Conservation (phyloP, 2,329 filamentous ascomycete species). For the Aspergillus aculeatinus region DNA sequence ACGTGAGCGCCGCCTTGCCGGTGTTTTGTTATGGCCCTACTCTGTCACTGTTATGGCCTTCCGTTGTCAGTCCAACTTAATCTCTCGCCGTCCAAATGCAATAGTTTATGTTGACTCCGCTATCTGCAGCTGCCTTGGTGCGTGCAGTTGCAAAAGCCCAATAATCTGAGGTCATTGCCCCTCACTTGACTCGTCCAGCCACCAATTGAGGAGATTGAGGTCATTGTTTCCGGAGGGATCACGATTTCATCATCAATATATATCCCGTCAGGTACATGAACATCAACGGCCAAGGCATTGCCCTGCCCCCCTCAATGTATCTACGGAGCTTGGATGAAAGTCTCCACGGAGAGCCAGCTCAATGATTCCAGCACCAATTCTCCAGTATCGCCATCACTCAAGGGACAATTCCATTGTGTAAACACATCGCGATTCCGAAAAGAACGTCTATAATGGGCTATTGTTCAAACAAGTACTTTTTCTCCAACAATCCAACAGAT, state of each 20-base stretch:
- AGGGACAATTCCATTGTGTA: too few relatives aligned
- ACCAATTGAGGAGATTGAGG: neutral
- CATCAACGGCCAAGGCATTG: neutral
- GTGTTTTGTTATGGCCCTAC: slow-evolving; percentile 2
- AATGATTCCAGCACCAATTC: too few relatives aligned
- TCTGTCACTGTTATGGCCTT: neutral
- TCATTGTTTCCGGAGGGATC: neutral
- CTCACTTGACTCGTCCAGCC: neutral
- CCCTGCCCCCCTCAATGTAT: too few relatives aligned
- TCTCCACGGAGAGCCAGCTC: too few relatives aligned
- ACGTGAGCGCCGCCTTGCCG: neutral
- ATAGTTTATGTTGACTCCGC: neutral
- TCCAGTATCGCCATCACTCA: too few relatives aligned
- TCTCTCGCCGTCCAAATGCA: neutral
- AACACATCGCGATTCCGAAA: too few relatives aligned
- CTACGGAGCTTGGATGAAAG: too few relatives aligned
- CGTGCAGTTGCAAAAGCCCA: neutral
- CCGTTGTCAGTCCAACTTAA: slow-evolving; percentile 6
- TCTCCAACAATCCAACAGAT: neutral
- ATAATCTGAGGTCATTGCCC: neutral
- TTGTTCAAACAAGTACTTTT: too few relatives aligned
- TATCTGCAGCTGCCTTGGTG: neutral
- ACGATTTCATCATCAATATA: neutral
- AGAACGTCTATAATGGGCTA: too few relatives aligned
- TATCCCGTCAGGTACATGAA: neutral